A percentile compares a stretch with the other conserved stretches of the same genome.
Evolutionary conservation across 2,329 filamentous ascomycete species (phyloP).

Genomic region (Coleophoma eucalyptorum): DNA sequence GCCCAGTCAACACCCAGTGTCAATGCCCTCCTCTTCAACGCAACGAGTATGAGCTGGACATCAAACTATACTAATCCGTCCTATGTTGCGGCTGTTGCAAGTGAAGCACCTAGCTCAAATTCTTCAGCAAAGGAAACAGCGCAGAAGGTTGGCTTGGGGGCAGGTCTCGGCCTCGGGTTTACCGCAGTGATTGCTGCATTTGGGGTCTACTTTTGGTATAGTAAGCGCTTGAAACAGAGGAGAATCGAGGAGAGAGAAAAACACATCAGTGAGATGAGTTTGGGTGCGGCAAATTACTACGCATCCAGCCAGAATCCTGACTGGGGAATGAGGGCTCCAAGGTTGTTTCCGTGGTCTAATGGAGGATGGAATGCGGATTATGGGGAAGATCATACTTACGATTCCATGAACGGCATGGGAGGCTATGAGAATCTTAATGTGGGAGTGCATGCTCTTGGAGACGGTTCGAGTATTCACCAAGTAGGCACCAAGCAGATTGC

Average conservation of each 20-base stretch:
- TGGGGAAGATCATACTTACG: slow-evolving; percentile 10
- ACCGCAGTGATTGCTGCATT: slow-evolving; percentile 43
- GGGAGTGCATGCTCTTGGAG: slow-evolving; percentile 14
- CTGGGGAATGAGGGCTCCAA: slow-evolving; percentile 13
- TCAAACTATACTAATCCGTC: slow-evolving; percentile 49
- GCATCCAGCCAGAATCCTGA: slow-evolving; percentile 7
- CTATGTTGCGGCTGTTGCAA: slow-evolving; percentile 14
- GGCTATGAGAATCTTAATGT: slow-evolving; percentile 22
- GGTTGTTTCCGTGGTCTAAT: slow-evolving; percentile 19
- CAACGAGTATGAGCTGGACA: slow-evolving; percentile 55
- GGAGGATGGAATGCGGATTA: slow-evolving; percentile 16
- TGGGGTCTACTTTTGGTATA: slow-evolving; percentile 45
- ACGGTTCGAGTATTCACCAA: slow-evolving; percentile 7
- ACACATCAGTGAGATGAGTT: slow-evolving; percentile 47
- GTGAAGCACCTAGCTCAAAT: slow-evolving; percentile 11
- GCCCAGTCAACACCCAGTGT: slow-evolving; percentile 30
- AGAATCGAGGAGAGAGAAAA: slow-evolving; percentile 43
- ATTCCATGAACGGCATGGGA: slow-evolving; percentile 20
- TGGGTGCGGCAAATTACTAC: slow-evolving; percentile 22
- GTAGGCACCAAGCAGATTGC: slow-evolving; percentile 21
- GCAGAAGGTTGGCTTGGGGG: slow-evolving; percentile 54
- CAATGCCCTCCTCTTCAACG: slow-evolving; percentile 51
- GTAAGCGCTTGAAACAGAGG: slow-evolving; percentile 37
- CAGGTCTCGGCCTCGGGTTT: slow-evolving; percentile 63
- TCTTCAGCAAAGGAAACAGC: slow-evolving; percentile 17